phyloP scores from a whole-genome alignment of 169 alveolate genomes.

The Babesia microti region DNA sequence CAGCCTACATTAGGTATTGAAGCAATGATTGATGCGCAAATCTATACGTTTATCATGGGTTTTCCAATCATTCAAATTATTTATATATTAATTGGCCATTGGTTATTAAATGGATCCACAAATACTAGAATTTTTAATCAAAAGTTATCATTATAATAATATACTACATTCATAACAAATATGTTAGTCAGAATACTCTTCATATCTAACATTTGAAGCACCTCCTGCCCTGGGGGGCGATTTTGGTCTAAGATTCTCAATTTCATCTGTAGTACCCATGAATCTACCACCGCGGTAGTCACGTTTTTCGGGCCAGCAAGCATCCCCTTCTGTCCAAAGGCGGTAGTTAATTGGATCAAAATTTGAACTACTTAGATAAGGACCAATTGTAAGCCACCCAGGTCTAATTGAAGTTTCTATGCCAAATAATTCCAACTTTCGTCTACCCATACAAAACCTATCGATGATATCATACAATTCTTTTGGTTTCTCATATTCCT shows the following conservation, averaged over 20 bases:
- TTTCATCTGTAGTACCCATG: slow-evolving; percentile 73
- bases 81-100: too few relatives aligned
- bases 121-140: background rate
- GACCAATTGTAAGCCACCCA: slow-evolving; percentile 84
- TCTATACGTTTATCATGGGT: background rate
- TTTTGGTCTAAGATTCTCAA: slow-evolving; percentile 77
- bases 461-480: slow-evolving; percentile 83
- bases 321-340: slow-evolving; percentile 66
- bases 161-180: background rate
- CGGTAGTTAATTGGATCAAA: slow-evolving; percentile 59
- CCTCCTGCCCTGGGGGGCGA: slow-evolving; percentile 59
- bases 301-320: slow-evolving; percentile 70
- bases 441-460: slow-evolving; percentile 83
- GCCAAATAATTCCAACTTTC: slow-evolving; percentile 82
- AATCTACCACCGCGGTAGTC: slow-evolving; percentile 74
- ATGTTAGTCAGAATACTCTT: background rate
- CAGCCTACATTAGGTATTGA: background rate
- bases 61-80: slow-evolving; percentile 1
- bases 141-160: background rate
- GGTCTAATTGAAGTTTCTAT: slow-evolving; percentile 67
- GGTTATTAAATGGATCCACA: background rate
- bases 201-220: background rate
- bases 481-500: slow-evolving; percentile 65
- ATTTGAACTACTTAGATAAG: slow-evolving; percentile 52
- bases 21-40: background rate